Evolutionary conservation across 139 green algal species (phyloP), one percentile per base, ranked within the genome.

Genomic region (Coelastrella sp.): DNA sequence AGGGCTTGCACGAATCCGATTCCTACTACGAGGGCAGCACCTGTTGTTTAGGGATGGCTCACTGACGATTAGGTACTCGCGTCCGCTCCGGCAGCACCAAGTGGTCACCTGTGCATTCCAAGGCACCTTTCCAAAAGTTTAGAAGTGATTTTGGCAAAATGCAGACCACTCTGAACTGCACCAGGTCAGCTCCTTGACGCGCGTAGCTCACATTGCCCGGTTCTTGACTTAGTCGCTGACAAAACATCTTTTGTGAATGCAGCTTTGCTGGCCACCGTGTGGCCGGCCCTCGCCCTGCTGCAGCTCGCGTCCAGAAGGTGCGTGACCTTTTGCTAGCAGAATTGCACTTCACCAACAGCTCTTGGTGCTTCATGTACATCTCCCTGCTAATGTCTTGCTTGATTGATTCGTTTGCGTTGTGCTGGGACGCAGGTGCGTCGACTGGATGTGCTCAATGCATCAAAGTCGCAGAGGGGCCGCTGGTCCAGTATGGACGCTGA

Each of bases 401-500:
- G n/a, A n/a, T n/a, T n/a, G n/a, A n/a, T n/a, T n/a, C n/a, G n/a
- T n/a, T n/a, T n/a, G n/a, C n/a, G n/a, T n/a, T n/a, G n/a, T n/a
- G n/a, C n/a, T n/a, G n/a, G n/a, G n/a, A n/a, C n/a, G 9, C 25
- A 76, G 67, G 67, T 51, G 35, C 32, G 67, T 30, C 67, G 67
- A 17, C 30, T 57, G 34, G 67, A 57, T 38, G 67, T 76, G 37
- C 17, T 76, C 21, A 76, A 51, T 25, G 73, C 57, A 19, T 27
- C 27, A 45, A 85, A 81, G 75, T 72, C 81, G 23, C 81, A 87
- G 27, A 90, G 91, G 66, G 95, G 96, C 80, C 90, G 95, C 50
- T 99, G 95, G 95, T 90, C 82, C 32, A 90, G 91, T 63, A 96
- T 99, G 60, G 97, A 98, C 67, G 94, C 92, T 32, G 94, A 59